These are phyloP conservation scores for Tanacetum coccineum DNA, from an alignment of 129 eudicot species.

Conservation along the genomic window DNA sequence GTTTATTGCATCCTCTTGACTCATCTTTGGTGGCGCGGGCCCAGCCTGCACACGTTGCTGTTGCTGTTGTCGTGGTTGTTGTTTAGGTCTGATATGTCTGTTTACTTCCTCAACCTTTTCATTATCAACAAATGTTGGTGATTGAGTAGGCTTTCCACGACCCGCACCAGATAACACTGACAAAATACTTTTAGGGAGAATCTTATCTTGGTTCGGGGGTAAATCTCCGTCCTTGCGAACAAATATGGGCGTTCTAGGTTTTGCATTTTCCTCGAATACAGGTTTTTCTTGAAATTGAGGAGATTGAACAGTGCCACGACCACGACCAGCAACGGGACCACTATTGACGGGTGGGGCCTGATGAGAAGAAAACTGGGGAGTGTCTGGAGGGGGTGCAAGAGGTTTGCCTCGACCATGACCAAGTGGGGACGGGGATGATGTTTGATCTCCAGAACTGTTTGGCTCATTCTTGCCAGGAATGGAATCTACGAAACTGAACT, in stretches of 20 bases:
- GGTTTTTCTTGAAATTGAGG: conserved; percentile 22
- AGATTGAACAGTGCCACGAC: conserved; percentile 30
- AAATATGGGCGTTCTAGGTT: conserved; percentile 27
- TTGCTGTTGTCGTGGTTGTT: conserved; percentile 18
- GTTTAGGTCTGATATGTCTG: conserved; percentile 45
- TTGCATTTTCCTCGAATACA: conserved; percentile 11
- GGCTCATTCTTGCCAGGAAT: conserved; percentile 15
- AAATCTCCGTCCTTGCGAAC: conserved; percentile 35
- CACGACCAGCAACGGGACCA: conserved; percentile 36
- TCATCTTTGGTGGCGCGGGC: conserved; percentile 35
- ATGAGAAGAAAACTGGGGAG: conserved; percentile 29
- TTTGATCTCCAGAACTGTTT: conserved; percentile 10
- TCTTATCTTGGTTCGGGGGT: conserved; percentile 13
- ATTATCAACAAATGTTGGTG: not conserved
- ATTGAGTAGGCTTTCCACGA: conserved; percentile 40
- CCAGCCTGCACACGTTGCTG: not conserved
- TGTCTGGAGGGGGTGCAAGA: conserved; percentile 24
- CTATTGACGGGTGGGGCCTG: conserved; percentile 1
- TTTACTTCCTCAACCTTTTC: conserved; percentile 49
- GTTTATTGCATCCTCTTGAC: conserved; percentile 45
- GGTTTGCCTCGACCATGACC: conserved; percentile 71
- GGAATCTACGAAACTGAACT: conserved; percentile 7
- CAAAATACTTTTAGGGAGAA: conserved; percentile 29
- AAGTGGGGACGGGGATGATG: conserved; percentile 21
- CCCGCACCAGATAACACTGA: conserved; percentile 46